Conservation (phyloP, 306 rosid species). For the Vachellia collinsii region DNA sequence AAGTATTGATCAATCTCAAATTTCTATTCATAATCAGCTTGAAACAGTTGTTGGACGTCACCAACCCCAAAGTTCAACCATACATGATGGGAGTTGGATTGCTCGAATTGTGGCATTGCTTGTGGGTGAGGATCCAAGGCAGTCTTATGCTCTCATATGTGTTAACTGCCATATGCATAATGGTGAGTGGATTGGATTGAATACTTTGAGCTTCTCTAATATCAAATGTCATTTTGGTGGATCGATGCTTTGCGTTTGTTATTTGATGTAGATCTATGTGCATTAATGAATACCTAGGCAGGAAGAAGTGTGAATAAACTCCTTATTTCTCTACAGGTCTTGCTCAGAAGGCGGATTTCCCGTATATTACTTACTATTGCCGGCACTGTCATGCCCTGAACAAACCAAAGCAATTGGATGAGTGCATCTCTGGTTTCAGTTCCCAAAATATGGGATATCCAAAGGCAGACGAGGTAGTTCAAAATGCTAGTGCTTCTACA, state of each 20-base stretch:
- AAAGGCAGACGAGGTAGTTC: constrained; percentile 40
- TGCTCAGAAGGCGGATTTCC: constrained; percentile 80
- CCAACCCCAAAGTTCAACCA: constrained; percentile 59
- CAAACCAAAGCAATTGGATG: constrained; percentile 65
- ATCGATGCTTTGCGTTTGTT: background rate
- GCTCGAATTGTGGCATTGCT: constrained; percentile 88
- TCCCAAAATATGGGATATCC: constrained; percentile 41
- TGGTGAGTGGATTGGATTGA: constrained; percentile 56
- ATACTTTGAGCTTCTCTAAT: background rate
- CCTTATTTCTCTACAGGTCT: constrained; percentile 66
- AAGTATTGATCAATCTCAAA: constrained; percentile 46
- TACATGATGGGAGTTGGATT: constrained; percentile 77
- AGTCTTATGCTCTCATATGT: constrained; percentile 89
- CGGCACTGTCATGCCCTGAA: constrained; percentile 88
- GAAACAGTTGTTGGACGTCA: constrained; percentile 62
- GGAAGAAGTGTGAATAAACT: constrained; percentile 15
- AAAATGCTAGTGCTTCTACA: constrained; percentile 39
- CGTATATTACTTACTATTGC: constrained; percentile 85
- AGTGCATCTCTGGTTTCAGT: constrained; percentile 41
- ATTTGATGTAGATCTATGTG: background rate
- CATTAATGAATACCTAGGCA: constrained; percentile 8
- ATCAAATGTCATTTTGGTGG: background rate
- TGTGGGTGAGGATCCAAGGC: constrained; percentile 92
- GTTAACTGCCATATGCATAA: constrained; percentile 95
- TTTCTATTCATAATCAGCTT: constrained; percentile 51